phyloP scores from a whole-genome alignment of 768 basidiomycete species.

The Xerocomellus chrysenteron region DNA sequence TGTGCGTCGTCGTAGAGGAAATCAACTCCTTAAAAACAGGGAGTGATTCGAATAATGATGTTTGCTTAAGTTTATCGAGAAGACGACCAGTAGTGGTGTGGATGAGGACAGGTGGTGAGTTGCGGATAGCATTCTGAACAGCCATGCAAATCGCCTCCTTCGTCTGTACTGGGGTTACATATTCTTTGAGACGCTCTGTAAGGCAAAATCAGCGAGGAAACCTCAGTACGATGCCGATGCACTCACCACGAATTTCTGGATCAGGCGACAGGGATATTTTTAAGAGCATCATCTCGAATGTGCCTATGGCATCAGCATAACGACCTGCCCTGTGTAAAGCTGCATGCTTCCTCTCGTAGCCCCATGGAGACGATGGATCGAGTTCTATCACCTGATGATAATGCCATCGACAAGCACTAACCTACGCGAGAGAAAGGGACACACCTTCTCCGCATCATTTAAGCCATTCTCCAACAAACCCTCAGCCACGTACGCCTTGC shows the following conservation, averaged over 20 bases:
- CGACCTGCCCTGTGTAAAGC: not conserved
- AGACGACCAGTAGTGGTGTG: slow-evolving; percentile 2
- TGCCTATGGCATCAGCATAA: not conserved
- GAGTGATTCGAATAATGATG: not conserved
- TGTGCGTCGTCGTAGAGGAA: too few relatives aligned
- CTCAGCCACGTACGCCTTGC: too few relatives aligned
- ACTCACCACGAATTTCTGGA: not conserved
- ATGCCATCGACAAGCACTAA: too few relatives aligned
- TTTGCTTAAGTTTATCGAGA: not conserved
- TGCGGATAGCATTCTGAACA: not conserved
- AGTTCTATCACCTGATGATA: not conserved
- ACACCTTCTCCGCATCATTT: too few relatives aligned
- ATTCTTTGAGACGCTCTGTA: not conserved
- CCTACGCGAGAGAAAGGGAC: too few relatives aligned
- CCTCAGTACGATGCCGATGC: too few relatives aligned
- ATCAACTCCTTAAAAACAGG: too few relatives aligned
- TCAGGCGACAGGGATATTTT: not conserved
- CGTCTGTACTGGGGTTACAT: not conserved
- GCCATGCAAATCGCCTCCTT: not conserved
- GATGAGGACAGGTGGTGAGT: slow-evolving; percentile 3
- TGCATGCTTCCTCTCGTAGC: not conserved
- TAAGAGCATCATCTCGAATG: not conserved
- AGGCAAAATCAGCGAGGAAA: not conserved
- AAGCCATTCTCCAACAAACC: too few relatives aligned
- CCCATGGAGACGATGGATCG: not conserved